A percentile compares a stretch with the other conserved stretches of the same genome.
Conservation (phyloP, 2,329 filamentous ascomycete genomes). For the Fusarium zealandicum region DNA sequence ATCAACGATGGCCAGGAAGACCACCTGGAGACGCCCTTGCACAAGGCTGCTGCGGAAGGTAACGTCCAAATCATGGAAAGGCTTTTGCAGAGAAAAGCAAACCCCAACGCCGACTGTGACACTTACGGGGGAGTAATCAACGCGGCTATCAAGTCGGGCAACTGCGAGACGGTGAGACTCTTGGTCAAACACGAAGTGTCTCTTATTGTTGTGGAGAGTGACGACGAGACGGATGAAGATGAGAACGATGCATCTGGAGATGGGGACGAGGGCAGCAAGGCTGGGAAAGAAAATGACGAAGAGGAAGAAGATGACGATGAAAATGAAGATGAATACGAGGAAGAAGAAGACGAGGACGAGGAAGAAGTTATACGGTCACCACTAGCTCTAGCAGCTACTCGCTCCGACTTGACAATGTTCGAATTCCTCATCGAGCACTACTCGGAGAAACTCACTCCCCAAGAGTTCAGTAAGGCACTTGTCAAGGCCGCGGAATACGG, state of each 20-base stretch:
- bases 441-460: slow-evolving; percentile 46
- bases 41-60: slow-evolving; percentile 50
- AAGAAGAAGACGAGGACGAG: slow-evolving; percentile 1
- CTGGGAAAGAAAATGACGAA: not conserved
- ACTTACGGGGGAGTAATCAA: slow-evolving; percentile 48
- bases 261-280: not conserved
- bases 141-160: slow-evolving; percentile 52
- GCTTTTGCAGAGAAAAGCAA: slow-evolving; percentile 47
- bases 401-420: slow-evolving; percentile 51
- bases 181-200: slow-evolving; percentile 50
- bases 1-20: slow-evolving; percentile 44
- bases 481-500: slow-evolving; percentile 49
- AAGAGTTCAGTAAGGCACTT: slow-evolving; percentile 51
- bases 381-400: slow-evolving; percentile 48
- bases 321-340: not conserved
- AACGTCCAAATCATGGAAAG: slow-evolving; percentile 51
- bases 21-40: slow-evolving; percentile 46
- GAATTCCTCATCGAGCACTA: slow-evolving; percentile 52
- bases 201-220: slow-evolving; percentile 36
- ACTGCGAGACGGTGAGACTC: slow-evolving; percentile 49
- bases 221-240: slow-evolving; percentile 32
- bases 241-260: not conserved
- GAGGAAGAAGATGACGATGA: not conserved
- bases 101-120: slow-evolving; percentile 45
- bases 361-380: slow-evolving; percentile 42